A percentile compares a stretch with the other conserved stretches of the same genome.
These are phyloP conservation scores for Rubus parviflorus DNA, from an alignment of 306 rosid genomes.

Conservation along the genomic window DNA sequence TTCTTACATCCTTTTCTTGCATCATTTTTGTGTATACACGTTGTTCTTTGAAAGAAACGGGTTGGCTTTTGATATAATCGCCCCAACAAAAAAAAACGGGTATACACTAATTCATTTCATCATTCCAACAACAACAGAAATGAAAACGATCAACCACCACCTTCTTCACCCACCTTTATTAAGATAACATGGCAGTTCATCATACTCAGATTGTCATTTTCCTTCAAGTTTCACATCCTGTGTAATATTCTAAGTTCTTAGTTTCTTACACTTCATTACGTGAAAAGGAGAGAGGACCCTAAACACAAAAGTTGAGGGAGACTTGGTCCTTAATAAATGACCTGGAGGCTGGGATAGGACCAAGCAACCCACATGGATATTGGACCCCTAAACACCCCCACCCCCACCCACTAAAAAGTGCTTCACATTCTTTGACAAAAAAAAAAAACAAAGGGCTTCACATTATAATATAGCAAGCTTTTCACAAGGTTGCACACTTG, in stretches of 20 bases:
- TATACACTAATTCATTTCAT: neutral
- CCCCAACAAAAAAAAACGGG: neutral
- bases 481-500: neutral
- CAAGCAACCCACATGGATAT: conserved; percentile 5
- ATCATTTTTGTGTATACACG: too few species aligned
- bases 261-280: neutral
- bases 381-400: neutral
- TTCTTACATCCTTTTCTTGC: neutral
- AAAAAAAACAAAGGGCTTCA: neutral
- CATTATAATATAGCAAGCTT: neutral
- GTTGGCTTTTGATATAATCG: neutral
- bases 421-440: neutral
- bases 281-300: neutral
- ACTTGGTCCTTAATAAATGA: neutral
- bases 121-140: neutral
- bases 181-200: neutral
- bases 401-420: conserved; percentile 1
- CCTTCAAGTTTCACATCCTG: neutral
- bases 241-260: neutral
- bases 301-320: neutral
- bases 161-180: neutral
- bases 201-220: neutral
- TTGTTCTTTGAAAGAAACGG: too few species aligned
- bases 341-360: neutral
- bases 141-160: neutral